Conservation (phyloP, 495 filamentous ascomycete genomes). For the Emericellopsis terricola region DNA sequence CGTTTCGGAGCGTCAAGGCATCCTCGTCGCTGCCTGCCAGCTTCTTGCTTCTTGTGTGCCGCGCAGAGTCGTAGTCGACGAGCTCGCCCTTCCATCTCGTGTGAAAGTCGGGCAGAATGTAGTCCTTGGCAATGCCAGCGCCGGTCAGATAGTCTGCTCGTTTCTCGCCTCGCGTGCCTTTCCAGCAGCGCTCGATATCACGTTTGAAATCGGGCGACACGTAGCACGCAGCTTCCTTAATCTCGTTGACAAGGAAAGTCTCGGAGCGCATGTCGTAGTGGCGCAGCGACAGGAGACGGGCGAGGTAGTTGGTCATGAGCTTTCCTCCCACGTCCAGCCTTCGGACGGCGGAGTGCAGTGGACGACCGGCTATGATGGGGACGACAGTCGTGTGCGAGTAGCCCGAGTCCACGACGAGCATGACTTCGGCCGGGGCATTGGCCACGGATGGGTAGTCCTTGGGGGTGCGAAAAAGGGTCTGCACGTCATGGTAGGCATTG, state of each 20-base stretch:
- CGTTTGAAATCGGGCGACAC: constrained; percentile 57
- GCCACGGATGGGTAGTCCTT: constrained; percentile 21
- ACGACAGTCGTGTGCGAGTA: constrained; percentile 91
- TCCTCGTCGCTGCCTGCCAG: constrained; percentile 50
- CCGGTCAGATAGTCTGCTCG: constrained; percentile 22
- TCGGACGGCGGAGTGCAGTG: constrained; percentile 66
- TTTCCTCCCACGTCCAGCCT: constrained; percentile 86
- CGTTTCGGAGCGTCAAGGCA: constrained; percentile 71
- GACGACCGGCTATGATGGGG: constrained; percentile 62
- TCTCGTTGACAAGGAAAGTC: constrained; percentile 78
- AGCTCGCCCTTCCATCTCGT: constrained; percentile 51
- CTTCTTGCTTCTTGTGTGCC: constrained; percentile 37
- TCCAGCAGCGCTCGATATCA: constrained; percentile 75
- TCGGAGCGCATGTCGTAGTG: constrained; percentile 94
- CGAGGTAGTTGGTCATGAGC: constrained; percentile 85
- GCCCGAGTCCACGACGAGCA: constrained; percentile 77
- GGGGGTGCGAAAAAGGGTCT: constrained; percentile 36
- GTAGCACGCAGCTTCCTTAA: constrained; percentile 83
- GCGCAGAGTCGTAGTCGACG: constrained; percentile 53
- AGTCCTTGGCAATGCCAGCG: constrained; percentile 76
- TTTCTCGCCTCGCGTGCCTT: constrained; percentile 44
- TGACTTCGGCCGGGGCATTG: constrained; percentile 50
- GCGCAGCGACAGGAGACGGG: constrained; percentile 72
- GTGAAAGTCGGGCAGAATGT: constrained; percentile 85
- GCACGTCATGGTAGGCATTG: constrained; percentile 72